These are phyloP conservation scores for Lipomyces starkeyi DNA, from an alignment of 805 yeast genomes.

Conservation along the genomic window DNA sequence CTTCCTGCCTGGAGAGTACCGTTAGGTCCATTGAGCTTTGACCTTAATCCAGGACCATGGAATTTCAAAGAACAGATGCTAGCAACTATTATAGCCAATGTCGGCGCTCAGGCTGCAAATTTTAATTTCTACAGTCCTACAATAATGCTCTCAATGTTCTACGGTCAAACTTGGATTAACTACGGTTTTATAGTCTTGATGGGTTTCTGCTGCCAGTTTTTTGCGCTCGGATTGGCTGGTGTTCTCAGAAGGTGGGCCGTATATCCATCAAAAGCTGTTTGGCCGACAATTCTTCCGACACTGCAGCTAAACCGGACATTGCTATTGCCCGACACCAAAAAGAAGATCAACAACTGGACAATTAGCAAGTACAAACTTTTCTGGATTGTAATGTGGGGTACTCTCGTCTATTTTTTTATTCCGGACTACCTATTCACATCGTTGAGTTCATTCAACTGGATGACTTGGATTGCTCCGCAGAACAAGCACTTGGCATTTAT, in stretches of 20 bases:
- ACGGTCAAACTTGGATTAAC: slow-evolving; percentile 46
- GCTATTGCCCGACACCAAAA: slow-evolving; percentile 50
- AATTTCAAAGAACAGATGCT: slow-evolving; percentile 67
- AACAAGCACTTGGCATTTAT: slow-evolving; percentile 59
- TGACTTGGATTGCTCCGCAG: slow-evolving; percentile 46
- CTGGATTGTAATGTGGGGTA: slow-evolving; percentile 48
- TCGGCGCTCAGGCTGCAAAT: slow-evolving; percentile 14
- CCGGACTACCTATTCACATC: slow-evolving; percentile 70
- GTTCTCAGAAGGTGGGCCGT: slow-evolving; percentile 57
- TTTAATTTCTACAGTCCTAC: slow-evolving; percentile 16
- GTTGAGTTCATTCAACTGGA: slow-evolving; percentile 66
- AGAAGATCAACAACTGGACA: slow-evolving; percentile 63
- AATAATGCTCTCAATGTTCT: slow-evolving; percentile 39
- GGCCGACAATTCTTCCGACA: slow-evolving; percentile 60
- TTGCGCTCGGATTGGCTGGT: slow-evolving; percentile 73
- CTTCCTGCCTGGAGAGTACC: slow-evolving; percentile 52
- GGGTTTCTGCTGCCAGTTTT: slow-evolving; percentile 60
- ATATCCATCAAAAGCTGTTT: slow-evolving; percentile 55
- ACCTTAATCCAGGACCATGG: slow-evolving; percentile 71
- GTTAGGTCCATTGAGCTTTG: slow-evolving; percentile 48
- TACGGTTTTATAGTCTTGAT: slow-evolving; percentile 63
- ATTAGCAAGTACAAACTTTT: slow-evolving; percentile 60
- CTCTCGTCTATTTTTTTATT: slow-evolving; percentile 67
- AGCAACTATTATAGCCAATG: slow-evolving; percentile 51
- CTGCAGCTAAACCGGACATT: slow-evolving; percentile 49